Conservation (phyloP, 2,329 filamentous ascomycete genomes). For the Cercospora citrullina region DNA sequence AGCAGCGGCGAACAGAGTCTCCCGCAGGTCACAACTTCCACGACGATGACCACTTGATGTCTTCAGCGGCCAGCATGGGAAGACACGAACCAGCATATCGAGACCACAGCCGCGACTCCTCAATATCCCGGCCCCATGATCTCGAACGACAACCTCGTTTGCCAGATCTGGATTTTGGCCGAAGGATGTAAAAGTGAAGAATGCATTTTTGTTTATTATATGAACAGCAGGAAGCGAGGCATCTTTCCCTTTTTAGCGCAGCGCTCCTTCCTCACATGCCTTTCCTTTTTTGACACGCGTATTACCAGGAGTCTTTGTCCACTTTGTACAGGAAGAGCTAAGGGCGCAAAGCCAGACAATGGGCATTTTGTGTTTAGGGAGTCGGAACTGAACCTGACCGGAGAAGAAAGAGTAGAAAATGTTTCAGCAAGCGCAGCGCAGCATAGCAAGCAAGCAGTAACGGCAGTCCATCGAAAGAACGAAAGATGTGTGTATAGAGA, state of each 20-base stretch:
- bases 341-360: background rate
- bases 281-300: background rate
- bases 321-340: background rate
- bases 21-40: slow-evolving; percentile 13
- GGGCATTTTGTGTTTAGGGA: slow-evolving; percentile 2
- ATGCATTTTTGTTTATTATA: background rate
- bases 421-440: background rate
- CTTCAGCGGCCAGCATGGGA: slow-evolving; percentile 38
- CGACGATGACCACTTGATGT: slow-evolving; percentile 35
- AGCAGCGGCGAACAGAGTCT: slow-evolving; percentile 28
- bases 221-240: slow-evolving; percentile 1
- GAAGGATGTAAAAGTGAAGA: slow-evolving; percentile 13
- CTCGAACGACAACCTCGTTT: slow-evolving; percentile 32
- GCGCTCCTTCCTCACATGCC: background rate
- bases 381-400: slow-evolving; percentile 8
- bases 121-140: slow-evolving; percentile 11
- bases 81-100: slow-evolving; percentile 19
- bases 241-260: background rate
- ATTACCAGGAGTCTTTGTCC: background rate
- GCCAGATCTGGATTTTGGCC: slow-evolving; percentile 34
- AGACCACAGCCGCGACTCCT: slow-evolving; percentile 21
- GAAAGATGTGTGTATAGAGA: background rate
- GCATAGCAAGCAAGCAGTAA: background rate
- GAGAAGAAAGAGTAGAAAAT: background rate
- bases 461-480: slow-evolving; percentile 7